Evolutionary conservation across 202 grass and related monocot species (phyloP).

Genomic region (Setaria italica): DNA sequence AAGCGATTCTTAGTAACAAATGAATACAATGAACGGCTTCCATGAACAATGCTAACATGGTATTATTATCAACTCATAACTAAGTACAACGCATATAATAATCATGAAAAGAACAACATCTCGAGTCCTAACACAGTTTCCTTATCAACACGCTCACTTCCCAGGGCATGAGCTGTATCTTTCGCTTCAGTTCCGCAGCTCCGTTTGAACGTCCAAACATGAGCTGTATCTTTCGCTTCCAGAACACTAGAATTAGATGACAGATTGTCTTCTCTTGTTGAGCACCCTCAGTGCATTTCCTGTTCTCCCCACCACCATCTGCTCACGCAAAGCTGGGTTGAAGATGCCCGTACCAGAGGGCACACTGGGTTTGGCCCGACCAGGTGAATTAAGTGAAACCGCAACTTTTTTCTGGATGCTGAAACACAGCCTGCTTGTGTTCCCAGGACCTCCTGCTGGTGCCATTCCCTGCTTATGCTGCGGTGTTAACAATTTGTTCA

Average conservation of each 20-base stretch:
- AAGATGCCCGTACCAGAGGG: slow-evolving; percentile 52
- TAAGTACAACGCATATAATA: slow-evolving; percentile 10
- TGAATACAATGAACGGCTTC: slow-evolving; percentile 27
- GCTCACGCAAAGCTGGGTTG: slow-evolving; percentile 48
- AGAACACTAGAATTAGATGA: slow-evolving; percentile 41
- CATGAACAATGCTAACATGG: neutral
- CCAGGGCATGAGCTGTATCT: neutral
- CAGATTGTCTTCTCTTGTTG: slow-evolving; percentile 60
- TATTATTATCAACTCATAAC: neutral
- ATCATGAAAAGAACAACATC: slow-evolving; percentile 12
- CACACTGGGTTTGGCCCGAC: slow-evolving; percentile 17
- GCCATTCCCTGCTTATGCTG: slow-evolving; percentile 54
- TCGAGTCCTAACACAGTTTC: neutral
- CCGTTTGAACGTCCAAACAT: slow-evolving; percentile 43
- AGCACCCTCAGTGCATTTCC: slow-evolving; percentile 55
- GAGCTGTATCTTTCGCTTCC: neutral
- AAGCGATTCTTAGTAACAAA: neutral
- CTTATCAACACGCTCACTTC: slow-evolving; percentile 31
- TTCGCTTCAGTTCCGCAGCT: neutral
- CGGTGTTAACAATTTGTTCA: slow-evolving; percentile 46
- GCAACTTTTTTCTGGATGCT: slow-evolving; percentile 76
- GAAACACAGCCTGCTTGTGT: slow-evolving; percentile 66
- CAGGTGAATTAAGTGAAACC: slow-evolving; percentile 43
- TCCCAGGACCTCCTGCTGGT: slow-evolving; percentile 49
- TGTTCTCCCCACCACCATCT: slow-evolving; percentile 47